phyloP scores from a whole-genome alignment of 805 yeast species.

The Cyberlindnera mycetangii region DNA sequence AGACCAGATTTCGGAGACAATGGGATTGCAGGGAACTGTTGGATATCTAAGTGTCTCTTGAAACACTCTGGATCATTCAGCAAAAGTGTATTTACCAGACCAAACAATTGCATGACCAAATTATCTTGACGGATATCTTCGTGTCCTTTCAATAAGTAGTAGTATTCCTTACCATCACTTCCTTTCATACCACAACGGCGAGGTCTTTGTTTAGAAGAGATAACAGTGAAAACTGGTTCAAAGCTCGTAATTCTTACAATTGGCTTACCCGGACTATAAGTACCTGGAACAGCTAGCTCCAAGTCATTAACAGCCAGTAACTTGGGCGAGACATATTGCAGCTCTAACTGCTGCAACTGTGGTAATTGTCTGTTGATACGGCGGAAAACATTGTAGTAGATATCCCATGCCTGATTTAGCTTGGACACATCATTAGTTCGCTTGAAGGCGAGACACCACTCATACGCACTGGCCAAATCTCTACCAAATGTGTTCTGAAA shows the following conservation, averaged over 20 bases:
- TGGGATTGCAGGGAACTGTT: constrained; percentile 90
- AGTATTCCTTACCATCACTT: constrained; percentile 88
- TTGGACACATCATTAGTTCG: constrained; percentile 83
- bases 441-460: constrained; percentile 86
- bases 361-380: constrained; percentile 87
- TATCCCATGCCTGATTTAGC: constrained; percentile 96
- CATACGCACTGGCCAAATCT: constrained; percentile 88
- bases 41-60: constrained; percentile 91
- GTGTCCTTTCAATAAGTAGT: constrained; percentile 84
- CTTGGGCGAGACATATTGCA: constrained; percentile 93
- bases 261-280: constrained; percentile 82
- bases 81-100: constrained; percentile 86
- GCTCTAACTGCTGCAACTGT: constrained; percentile 77
- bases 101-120: constrained; percentile 96
- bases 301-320: constrained; percentile 73
- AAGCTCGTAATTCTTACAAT: constrained; percentile 69
- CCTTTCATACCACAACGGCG: constrained; percentile 78
- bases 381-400: constrained; percentile 89
- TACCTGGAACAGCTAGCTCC: constrained; percentile 91
- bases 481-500: constrained; percentile 92
- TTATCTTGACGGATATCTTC: constrained; percentile 98
- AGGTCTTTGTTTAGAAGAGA: constrained; percentile 95
- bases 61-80: constrained; percentile 93
- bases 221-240: constrained; percentile 81
- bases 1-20: constrained; percentile 96